Percentiles rank a stretch among this genome's conserved stretches.
phyloP scores from a whole-genome alignment of 768 basidiomycete species.

The Zangia roseola region DNA sequence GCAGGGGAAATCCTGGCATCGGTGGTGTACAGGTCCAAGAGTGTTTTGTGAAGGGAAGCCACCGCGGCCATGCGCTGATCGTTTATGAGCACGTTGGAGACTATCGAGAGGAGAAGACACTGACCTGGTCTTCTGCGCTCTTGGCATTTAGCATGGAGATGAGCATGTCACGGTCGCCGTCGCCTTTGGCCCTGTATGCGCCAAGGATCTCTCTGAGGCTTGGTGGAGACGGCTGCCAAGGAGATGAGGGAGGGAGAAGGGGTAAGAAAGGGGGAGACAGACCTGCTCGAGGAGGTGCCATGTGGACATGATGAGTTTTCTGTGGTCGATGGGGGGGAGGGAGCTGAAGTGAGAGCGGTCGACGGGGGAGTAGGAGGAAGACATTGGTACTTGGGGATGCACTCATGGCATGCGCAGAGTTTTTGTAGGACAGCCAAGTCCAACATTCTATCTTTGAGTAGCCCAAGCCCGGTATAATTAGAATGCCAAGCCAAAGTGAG shows the following conservation, averaged over 20 bases:
- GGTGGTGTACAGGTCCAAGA: conserved; percentile 55
- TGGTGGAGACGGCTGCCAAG: conserved; percentile 67
- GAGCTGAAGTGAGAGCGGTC: conserved; percentile 14
- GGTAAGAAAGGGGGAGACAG: background rate
- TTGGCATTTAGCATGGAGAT: conserved; percentile 91
- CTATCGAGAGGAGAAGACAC: conserved; percentile 21
- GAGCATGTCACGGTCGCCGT: conserved; percentile 90
- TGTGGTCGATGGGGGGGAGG: conserved; percentile 23
- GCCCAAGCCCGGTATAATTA: conserved; percentile 37
- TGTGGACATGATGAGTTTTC: conserved; percentile 41
- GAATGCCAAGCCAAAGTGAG: conserved; percentile 44
- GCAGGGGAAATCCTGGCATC: conserved; percentile 33
- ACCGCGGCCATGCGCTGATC: conserved; percentile 67
- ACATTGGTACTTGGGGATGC: conserved; percentile 28
- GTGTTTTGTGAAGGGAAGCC: conserved; percentile 65
- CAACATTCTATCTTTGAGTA: conserved; percentile 46
- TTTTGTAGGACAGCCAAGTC: conserved; percentile 46
- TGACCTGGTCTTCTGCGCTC: conserved; percentile 88
- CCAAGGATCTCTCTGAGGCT: conserved; percentile 81
- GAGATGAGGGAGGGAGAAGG: background rate
- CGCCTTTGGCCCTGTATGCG: conserved; percentile 82
- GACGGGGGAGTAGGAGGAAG: conserved; percentile 19
- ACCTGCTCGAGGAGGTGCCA: conserved; percentile 51
- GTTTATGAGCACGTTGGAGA: conserved; percentile 4
- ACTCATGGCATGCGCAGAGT: conserved; percentile 24